Base-by-base conservation (phyloP, 2,329 filamentous ascomycete genomes). In the Aspergillus bombycis region DNA sequence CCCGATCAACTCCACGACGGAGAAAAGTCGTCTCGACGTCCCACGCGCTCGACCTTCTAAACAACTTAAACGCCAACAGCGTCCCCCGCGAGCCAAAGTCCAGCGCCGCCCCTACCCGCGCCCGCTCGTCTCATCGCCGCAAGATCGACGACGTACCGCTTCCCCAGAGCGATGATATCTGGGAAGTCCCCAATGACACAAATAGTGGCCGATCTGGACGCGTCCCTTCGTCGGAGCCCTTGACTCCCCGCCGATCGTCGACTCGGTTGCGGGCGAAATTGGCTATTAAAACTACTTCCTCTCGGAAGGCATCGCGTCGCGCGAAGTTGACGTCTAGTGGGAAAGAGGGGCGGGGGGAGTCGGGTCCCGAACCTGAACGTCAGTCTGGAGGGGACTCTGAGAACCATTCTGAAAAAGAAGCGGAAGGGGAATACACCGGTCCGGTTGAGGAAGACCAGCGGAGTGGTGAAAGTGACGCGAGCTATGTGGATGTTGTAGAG, bases 31-130 rank as follows among this genome's bases (percentile, higher is more conserved):
- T 65, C 38, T 62, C 60, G 28, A 71, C 67, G 14, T 45, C 43
- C 5, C 57, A 63, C 26, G 55, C 68, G 5, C 53, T 74, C 28
- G 69, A 70, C 19, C 45, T 68, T 30, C 28, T 73, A 8, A 75
- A 74, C 54, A 66, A 41, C 19, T 41, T 19, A 7, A 41, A 48
- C 26, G 60, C 72, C 52, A 66, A 66, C 62, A 54, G 46, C 36
- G 32, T 50, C 28, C 45, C 45, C 14, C 45, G 12, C 12, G 23
- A 48, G 45, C 45, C 21, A 10, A 8, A 30, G 14, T 36, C 57
- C 19, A 48, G 38, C 32, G 30, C 28, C 41, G 19, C 56, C 54
- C 21, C 46, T 46, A n/a, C 53, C 57, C 21, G 57, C 57, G 9
- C 53, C 46, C 32, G 32, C 57, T 30, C 55, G 60, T 50, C 48